Base-by-base conservation (phyloP, 257 asterid genomes). In the Ligustrum vulgare region DNA sequence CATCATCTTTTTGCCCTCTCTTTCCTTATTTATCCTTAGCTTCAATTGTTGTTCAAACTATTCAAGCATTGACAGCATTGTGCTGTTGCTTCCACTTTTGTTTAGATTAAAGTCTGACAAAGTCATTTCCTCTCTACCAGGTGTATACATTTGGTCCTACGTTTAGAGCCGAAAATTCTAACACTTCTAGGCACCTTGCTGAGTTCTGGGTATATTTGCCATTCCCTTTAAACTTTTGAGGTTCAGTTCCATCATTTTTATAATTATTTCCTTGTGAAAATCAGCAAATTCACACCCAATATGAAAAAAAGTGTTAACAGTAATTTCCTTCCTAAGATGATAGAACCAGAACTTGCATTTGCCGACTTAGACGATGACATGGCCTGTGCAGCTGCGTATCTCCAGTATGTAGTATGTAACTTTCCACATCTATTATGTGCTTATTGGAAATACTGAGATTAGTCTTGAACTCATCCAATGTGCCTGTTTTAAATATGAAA, bases 401-500 rank as follows among this genome's bases (percentile, higher is more conserved):
- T 95, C 97, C 99, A 95, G 98, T 95, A 95, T 78, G 99, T 95
- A 87, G 99, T 95, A 95, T 84, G 99, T 95, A 86, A 87, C 96
- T 84, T 82, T 79, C 80, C 91, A 79, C 75, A 80, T 82, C 91
- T 82, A 67, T 81, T 65, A 71, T 69, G 47, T 35, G 68, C 72
- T 76, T 76, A 47, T 64, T 71, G 16, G 41, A 25, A 23, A 60
- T 2, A 22, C 67, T 23, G 3, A 20, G 34, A 23, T 8, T 10
- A 23, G 6, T 11, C 35, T 60, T 10, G n/a, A 23, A 60, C 67
- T 60, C 67, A 60, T 60, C 18, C 67, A 25, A 60, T 22, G 34
- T 23, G 32, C 28, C 15, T 60, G 6, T 45, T n/a, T 73, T 37
- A 34, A n/a, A 67, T 54, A 70, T 83, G 78, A 69, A 77, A 95